These are phyloP conservation scores for Fusarium incarnatum DNA, from an alignment of 2,329 filamentous ascomycete genomes.

Conservation along the genomic window DNA sequence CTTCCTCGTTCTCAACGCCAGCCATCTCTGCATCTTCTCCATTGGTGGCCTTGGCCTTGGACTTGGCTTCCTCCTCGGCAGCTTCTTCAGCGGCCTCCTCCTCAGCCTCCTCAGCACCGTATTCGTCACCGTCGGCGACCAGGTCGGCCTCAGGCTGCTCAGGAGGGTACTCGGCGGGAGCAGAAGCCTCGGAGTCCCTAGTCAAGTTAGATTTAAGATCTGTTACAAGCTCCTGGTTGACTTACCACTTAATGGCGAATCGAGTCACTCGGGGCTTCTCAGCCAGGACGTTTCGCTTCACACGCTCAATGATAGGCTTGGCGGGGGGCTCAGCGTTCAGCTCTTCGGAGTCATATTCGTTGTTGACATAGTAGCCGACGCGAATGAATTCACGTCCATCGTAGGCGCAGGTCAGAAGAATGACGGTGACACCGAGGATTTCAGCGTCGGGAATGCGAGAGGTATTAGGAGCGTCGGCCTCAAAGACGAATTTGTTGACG, in stretches of 20 bases:
- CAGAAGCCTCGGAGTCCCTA: constrained; percentile 98
- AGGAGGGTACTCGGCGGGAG: constrained; percentile 93
- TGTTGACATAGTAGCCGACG: constrained; percentile 99
- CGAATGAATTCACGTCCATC: constrained; percentile 97
- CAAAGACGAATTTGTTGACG: constrained; percentile 98
- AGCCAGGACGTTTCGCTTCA: constrained; percentile 90
- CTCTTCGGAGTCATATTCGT: constrained; percentile 95
- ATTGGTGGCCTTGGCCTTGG: constrained; percentile 58
- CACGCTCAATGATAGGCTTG: constrained; percentile 92
- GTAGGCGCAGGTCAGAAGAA: constrained; percentile 95
- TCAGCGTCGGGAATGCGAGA: constrained; percentile 92
- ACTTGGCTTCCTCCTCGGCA: constrained; percentile 56
- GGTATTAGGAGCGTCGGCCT: constrained; percentile 92
- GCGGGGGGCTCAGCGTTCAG: constrained; percentile 88
- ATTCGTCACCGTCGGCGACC: constrained; percentile 85
- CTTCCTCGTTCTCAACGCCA: constrained; percentile 67
- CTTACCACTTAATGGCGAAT: constrained; percentile 98
- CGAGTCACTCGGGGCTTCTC: constrained; percentile 98
- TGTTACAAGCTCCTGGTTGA: constrained; percentile 18
- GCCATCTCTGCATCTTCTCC: constrained; percentile 82
- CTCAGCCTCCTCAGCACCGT: constrained; percentile 90
- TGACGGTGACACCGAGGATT: constrained; percentile 95
- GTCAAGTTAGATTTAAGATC: constrained; percentile 4
- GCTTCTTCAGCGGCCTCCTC: constrained; percentile 72
- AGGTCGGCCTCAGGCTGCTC: constrained; percentile 97